Base-by-base conservation (phyloP, 1,139 yeast species). In the Zygoascus hellenicus region DNA sequence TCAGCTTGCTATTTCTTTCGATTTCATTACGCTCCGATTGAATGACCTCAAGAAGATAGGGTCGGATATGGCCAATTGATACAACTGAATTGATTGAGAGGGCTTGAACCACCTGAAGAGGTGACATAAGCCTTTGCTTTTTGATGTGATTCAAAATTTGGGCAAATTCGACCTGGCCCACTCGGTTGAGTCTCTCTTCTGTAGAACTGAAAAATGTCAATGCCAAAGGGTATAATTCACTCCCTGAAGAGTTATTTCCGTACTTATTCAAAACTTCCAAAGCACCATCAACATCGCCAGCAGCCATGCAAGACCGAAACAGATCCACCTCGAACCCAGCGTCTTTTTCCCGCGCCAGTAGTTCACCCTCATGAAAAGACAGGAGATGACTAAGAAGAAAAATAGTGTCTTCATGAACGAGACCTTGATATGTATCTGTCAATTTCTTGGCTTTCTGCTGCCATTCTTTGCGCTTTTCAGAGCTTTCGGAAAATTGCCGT, bases 71-170 rank as follows among this genome's bases (percentile, higher is more conserved):
- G 0, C 95, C 96, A 39, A 88, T 75, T 0, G 87, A 81, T 0
- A 90, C 79, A 38, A 77, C 81, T 6, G 79, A 80, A 43, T 80
- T 79, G 3, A 74, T 65, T 39, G 90, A 76, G 42, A 92, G 65
- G 1, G 82, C 76, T 52, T 84, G 83, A 11, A 92, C 70, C 1
- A 92, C 71, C 55, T 90, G 96, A 31, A 88, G 64, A 0, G 95
- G 88, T 0, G 94, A 75, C 68, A 87, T 72, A 22, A 84, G 61
- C 48, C 78, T 76, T 13, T 71, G 67, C 6, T 70, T 66, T 43
- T 77, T 75, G 45, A 88, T 76, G 49, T 72, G 76, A 38, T 74
- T 67, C 37, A 90, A 64, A 1, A 89, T 68, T 19, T 62, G 60
- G 35, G 63, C 59, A 49, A 86, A 74, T 51, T 77, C 76, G 5